Base-by-base conservation (phyloP, 768 basidiomycete species). In the Lentinula sp. region DNA sequence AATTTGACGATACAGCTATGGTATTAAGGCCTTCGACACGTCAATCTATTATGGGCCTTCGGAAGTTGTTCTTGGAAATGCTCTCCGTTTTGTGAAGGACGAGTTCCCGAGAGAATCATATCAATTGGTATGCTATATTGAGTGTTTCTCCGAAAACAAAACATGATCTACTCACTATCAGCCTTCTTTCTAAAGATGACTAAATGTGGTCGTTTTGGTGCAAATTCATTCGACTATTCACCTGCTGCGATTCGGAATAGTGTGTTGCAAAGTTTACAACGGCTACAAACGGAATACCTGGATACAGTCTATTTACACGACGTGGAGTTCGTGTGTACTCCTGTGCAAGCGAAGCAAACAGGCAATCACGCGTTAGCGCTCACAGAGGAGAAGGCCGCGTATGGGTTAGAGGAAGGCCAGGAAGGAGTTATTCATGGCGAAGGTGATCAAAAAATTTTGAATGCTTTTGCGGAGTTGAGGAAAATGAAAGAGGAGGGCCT, bases 221-320 rank as follows among this genome's bases (percentile, higher is more conserved):
- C 67, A 16, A 72, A 75, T 1, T 75, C 79, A 46, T 94, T 94
- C 65, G 90, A 95, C 71, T 95, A 94, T 72, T 77, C 82, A 1
- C 87, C 90, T 1, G 64, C 69, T 5, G 83, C 80, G 39, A 83
- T 95, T 58, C 84, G 87, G 16, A 76, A 79, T 20, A 88, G 86
- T 63, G 81, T 95, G 16, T 70, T 77, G 52, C 83, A 82, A 61
- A 91, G 89, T 66, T 74, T 93, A 36, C 72, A 77, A 46, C 84
- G 91, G 20, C 67, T 95, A 60, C 81, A 87, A 55, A 94, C 93
- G 10, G 72, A 78, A 61, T 93, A 94, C 68, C 78, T 95, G 39
- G 93, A 95, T 65, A 76, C 78, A 0, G 90, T 93, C 0, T 93
- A 90, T 68, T 73, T 93, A 35, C 93, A 95, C 68, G 93, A 95